Base-by-base conservation (phyloP, 2,329 filamentous ascomycete species). In the Penicillium sp. region DNA sequence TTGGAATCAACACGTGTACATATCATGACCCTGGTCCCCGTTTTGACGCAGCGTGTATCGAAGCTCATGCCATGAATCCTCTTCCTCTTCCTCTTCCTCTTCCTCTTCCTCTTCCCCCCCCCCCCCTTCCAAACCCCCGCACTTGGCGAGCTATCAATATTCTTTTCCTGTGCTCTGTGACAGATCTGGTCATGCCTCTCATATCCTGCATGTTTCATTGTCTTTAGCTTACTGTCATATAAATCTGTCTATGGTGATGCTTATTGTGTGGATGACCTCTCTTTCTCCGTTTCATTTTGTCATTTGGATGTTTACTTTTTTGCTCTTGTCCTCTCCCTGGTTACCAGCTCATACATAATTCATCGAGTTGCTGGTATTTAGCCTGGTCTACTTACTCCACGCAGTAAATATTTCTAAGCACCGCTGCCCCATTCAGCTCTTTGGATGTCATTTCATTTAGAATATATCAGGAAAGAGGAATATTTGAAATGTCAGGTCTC, bases 401-500 rank as follows among this genome's bases (percentile, higher is more conserved):
- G 21, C 15, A 36, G 16, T 31, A 15, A 34, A n/a, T 9, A 6
- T 7, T 19, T 43, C 5, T 44, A 27, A 5, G 16, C 10, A 44
- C n/a, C 41, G 15, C 41, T 39, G 11, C 38, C 19, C 23, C 27
- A 29, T 29, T 2, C 27, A 29, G 27, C 8, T 29, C 27, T 29
- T 29, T 29, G 27, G 8, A 10, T 29, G 27, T 10, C 27, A 29
- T 29, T 10, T 29, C 27, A 10, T 29, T 29, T 29, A 29, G 27
- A 29, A 29, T 29, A 29, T 29, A 29, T 29, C 27, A 9, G 9
- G 27, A 29, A 10, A 9, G 27, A 1, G 27, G 27, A 9, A 29
- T 29, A 9, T 9, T 39, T 79, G 74, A 4, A 70, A 59, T 0
- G 75, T 76, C 0, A 75, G 56, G 0, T 68, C 57, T 2, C 61